phyloP scores from a whole-genome alignment of 2,329 filamentous ascomycete species.

The Thielaviopsis euricoi region DNA sequence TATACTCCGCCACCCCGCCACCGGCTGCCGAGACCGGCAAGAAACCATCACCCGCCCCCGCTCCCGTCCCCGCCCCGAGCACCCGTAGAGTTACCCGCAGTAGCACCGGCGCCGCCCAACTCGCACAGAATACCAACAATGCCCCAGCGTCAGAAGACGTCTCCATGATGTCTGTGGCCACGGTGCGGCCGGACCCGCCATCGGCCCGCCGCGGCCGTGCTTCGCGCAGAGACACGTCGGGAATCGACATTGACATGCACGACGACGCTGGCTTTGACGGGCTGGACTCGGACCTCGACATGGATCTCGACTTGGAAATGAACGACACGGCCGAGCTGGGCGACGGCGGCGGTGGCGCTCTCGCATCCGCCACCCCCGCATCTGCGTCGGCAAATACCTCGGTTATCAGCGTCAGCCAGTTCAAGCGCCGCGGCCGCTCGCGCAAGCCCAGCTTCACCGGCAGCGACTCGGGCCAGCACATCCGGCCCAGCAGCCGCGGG shows the following conservation, averaged over 20 bases:
- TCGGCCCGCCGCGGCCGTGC: slow-evolving; percentile 7
- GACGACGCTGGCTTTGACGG: slow-evolving; percentile 32
- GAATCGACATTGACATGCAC: slow-evolving; percentile 23
- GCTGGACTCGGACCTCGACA: slow-evolving; percentile 23
- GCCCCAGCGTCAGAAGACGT: too few relatives aligned
- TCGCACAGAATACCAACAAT: too few relatives aligned
- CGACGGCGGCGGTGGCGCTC: neutral
- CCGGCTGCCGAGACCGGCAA: neutral
- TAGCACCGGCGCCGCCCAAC: neutral
- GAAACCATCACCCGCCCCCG: neutral
- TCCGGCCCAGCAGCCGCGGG: slow-evolving; percentile 35
- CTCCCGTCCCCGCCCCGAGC: neutral
- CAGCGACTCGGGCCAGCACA: slow-evolving; percentile 30
- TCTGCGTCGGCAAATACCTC: slow-evolving; percentile 30
- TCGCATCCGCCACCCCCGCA: slow-evolving; percentile 18
- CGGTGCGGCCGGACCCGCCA: neutral
- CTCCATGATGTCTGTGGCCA: neutral
- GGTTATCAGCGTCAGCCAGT: slow-evolving; percentile 29
- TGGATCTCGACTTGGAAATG: slow-evolving; percentile 19
- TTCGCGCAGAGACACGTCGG: slow-evolving; percentile 25
- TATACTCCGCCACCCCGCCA: slow-evolving; percentile 11
- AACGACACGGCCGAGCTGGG: neutral
- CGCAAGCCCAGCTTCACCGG: slow-evolving; percentile 35
- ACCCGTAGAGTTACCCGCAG: neutral
- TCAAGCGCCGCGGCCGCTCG: slow-evolving; percentile 28